Percentiles rank a stretch among this genome's conserved stretches.
Conservation (phyloP, 257 asterid species). For the Cinchona pubescens region DNA sequence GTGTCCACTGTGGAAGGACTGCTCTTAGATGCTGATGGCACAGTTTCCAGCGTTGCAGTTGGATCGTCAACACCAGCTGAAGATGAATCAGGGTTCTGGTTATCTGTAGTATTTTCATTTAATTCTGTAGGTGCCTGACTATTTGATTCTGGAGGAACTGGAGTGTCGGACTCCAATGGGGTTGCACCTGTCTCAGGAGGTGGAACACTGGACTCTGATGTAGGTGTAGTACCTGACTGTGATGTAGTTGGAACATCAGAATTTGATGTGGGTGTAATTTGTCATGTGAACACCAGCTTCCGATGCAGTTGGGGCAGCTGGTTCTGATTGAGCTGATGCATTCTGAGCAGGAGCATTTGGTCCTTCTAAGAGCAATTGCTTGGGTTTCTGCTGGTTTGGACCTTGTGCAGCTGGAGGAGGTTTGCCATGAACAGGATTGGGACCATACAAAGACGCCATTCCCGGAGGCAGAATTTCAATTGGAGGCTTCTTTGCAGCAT, state of each 20-base stretch:
- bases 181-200: constrained; percentile 26
- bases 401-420: constrained; percentile 44
- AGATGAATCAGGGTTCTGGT: constrained; percentile 31
- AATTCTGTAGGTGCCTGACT: constrained; percentile 16
- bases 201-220: constrained; percentile 32
- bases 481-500: constrained; percentile 93
- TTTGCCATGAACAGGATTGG: constrained; percentile 74
- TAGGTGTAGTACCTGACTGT: constrained; percentile 28
- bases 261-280: constrained; percentile 31
- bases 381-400: constrained; percentile 54
- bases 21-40: constrained; percentile 27
- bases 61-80: constrained; percentile 36
- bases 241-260: constrained; percentile 26
- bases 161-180: constrained; percentile 29
- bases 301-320: constrained; percentile 28
- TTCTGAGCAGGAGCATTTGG: constrained; percentile 40
- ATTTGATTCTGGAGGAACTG: constrained; percentile 28
- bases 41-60: constrained; percentile 28
- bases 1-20: constrained; percentile 20
- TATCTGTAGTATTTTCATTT: constrained; percentile 35
- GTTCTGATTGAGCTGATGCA: constrained; percentile 28
- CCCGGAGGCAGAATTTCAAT: constrained; percentile 94
- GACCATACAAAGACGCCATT: constrained; percentile 93
- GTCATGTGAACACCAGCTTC: constrained; percentile 34
- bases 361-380: constrained; percentile 71